phyloP scores from a whole-genome alignment of 208 protist genomes.

The Leptomonas pyrrhocoris region DNA sequence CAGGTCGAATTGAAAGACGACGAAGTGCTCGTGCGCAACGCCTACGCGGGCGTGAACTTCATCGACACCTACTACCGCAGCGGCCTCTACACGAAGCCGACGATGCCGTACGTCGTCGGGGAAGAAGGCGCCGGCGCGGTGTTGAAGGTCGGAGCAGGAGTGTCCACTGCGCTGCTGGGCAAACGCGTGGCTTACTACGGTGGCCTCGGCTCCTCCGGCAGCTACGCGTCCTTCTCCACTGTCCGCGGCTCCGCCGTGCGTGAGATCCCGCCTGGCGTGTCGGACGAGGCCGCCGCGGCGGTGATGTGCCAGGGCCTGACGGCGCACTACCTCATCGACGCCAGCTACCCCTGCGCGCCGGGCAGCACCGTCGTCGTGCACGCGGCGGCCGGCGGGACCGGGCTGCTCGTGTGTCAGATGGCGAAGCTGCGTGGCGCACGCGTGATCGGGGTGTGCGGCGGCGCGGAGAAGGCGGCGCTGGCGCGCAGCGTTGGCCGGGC shows the following conservation, averaged over 20 bases:
- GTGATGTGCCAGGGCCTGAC: conserved; percentile 86
- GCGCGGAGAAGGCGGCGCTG: conserved; percentile 68
- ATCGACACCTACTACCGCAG: conserved; percentile 91
- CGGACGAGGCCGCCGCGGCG: conserved; percentile 55
- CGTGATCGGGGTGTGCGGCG: conserved; percentile 89
- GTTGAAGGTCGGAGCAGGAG: conserved; percentile 39
- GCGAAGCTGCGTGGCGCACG: conserved; percentile 88
- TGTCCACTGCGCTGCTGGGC: conserved; percentile 37
- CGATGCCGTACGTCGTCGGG: conserved; percentile 74
- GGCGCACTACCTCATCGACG: conserved; percentile 84
- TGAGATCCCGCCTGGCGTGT: conserved; percentile 57
- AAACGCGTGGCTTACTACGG: conserved; percentile 79
- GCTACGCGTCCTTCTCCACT: conserved; percentile 74
- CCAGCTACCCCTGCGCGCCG: conserved; percentile 53
- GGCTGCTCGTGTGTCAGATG: conserved; percentile 89
- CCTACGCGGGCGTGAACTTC: conserved; percentile 90
- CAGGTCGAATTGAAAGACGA: conserved; percentile 6
- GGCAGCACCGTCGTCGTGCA: conserved; percentile 80
- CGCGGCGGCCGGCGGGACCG: conserved; percentile 87
- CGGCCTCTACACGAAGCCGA: conserved; percentile 76
- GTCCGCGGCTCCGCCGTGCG: conserved; percentile 18
- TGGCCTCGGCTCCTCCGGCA: conserved; percentile 29
- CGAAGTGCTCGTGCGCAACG: conserved; percentile 60
- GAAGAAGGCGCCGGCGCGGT: conserved; percentile 79
- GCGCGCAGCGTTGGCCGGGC: conserved; percentile 44